Evolutionary conservation across 2,329 filamentous ascomycete species (phyloP).

Genomic region (Neurospora sp.): DNA sequence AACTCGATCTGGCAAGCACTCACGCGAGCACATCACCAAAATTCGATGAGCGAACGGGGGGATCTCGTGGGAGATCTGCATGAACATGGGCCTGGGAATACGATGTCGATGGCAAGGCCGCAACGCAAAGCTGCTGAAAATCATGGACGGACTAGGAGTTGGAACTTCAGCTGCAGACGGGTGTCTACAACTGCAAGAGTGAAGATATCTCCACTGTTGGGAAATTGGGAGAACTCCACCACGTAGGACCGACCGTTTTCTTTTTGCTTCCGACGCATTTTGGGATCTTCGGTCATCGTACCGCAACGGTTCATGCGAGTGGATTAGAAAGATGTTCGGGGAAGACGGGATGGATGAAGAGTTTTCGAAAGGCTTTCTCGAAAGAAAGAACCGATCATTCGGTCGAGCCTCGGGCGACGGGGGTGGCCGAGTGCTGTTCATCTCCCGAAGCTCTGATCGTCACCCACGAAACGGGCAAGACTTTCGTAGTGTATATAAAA

Average conservation of each 20-base stretch:
- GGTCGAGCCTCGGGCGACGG: neutral
- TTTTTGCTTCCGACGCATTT: neutral
- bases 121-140: too few species aligned
- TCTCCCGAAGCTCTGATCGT: neutral
- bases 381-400: neutral
- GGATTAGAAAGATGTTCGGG: neutral
- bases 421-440: neutral
- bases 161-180: neutral
- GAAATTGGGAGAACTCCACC: neutral
- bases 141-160: too few species aligned
- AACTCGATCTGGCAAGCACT: too few species aligned
- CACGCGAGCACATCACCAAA: too few species aligned
- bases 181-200: neutral
- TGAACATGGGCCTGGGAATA: too few species aligned
- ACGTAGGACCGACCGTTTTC: neutral
- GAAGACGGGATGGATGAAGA: neutral
- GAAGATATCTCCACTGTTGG: neutral
- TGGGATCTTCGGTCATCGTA: neutral
- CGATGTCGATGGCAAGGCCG: too few species aligned
- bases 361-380: neutral
- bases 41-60: too few species aligned
- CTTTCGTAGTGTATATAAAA: neutral
- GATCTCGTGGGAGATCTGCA: too few species aligned
- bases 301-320: neutral
- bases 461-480: neutral